Evolutionary conservation across 768 basidiomycete species (phyloP).

Genomic region (Tricholoma saponaceum): DNA sequence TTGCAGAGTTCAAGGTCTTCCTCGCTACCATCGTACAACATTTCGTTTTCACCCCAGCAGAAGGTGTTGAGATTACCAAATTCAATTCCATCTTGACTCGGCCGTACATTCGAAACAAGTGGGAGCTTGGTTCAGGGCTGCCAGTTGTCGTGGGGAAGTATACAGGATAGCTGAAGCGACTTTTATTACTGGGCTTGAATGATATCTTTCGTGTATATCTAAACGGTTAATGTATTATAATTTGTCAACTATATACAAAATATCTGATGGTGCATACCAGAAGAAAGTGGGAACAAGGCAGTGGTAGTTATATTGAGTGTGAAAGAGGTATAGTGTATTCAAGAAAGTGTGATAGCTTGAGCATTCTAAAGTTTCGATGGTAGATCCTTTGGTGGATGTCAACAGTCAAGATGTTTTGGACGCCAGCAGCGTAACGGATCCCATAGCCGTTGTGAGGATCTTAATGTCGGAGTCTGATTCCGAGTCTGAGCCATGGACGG

Average conservation of each 20-base stretch:
- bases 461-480: slow-evolving; percentile 33
- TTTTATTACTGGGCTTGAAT: neutral
- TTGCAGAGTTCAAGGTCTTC: slow-evolving; percentile 49
- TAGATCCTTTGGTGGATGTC: neutral
- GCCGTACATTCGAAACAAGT: slow-evolving; percentile 41
- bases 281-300: neutral
- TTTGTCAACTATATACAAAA: neutral
- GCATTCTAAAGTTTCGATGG: neutral
- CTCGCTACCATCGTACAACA: slow-evolving; percentile 39
- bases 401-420: neutral
- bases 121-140: slow-evolving; percentile 35
- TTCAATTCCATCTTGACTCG: slow-evolving; percentile 46
- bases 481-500: slow-evolving; percentile 15
- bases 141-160: slow-evolving; percentile 32
- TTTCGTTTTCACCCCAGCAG: slow-evolving; percentile 42
- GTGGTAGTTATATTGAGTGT: neutral
- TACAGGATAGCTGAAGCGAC: neutral
- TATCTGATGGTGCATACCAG: neutral
- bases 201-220: neutral
- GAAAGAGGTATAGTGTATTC: neutral
- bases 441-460: slow-evolving; percentile 23
- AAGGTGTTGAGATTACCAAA: slow-evolving; percentile 38
- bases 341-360: neutral
- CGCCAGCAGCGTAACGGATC: slow-evolving; percentile 14
- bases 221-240: neutral